phyloP scores from a whole-genome alignment of 164 flowering plant genomes.

The Umbellularia californica region DNA sequence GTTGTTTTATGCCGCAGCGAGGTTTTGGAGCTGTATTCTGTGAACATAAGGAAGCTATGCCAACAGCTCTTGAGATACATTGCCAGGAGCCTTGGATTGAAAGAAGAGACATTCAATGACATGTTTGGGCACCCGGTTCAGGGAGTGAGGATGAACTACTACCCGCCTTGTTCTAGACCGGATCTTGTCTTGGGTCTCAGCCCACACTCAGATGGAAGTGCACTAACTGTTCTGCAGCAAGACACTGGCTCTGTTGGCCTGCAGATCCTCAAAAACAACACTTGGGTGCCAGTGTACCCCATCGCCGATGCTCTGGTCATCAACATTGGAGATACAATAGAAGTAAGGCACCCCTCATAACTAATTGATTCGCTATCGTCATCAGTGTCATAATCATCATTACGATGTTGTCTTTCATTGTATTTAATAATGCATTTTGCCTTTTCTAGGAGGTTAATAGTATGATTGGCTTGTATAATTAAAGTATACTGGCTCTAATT shows the following conservation, averaged over 20 bases:
- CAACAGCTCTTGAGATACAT: slow-evolving; percentile 46
- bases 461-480: neutral
- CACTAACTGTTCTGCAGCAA: slow-evolving; percentile 81
- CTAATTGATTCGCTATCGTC: neutral
- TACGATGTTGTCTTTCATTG: too few species aligned
- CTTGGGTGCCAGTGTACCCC: slow-evolving; percentile 74
- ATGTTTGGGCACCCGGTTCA: slow-evolving; percentile 82
- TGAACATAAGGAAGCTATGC: slow-evolving; percentile 55
- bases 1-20: slow-evolving; percentile 39
- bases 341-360: slow-evolving; percentile 36
- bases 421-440: neutral
- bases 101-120: slow-evolving; percentile 43
- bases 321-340: slow-evolving; percentile 90
- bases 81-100: slow-evolving; percentile 54
- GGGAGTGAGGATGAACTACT: slow-evolving; percentile 92
- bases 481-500: neutral
- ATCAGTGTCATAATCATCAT: neutral
- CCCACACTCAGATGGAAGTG: slow-evolving; percentile 96
- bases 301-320: slow-evolving; percentile 68
- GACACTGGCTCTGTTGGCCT: slow-evolving; percentile 65
- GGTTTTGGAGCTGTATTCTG: slow-evolving; percentile 57
- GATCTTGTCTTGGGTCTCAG: slow-evolving; percentile 85
- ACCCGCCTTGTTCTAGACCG: slow-evolving; percentile 87
- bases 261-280: slow-evolving; percentile 65
- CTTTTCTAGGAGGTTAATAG: neutral